Percentiles rank a stretch among this genome's conserved stretches.
Evolutionary conservation across 1,139 yeast species (phyloP).

Genomic region (Candida tunisiensis): DNA sequence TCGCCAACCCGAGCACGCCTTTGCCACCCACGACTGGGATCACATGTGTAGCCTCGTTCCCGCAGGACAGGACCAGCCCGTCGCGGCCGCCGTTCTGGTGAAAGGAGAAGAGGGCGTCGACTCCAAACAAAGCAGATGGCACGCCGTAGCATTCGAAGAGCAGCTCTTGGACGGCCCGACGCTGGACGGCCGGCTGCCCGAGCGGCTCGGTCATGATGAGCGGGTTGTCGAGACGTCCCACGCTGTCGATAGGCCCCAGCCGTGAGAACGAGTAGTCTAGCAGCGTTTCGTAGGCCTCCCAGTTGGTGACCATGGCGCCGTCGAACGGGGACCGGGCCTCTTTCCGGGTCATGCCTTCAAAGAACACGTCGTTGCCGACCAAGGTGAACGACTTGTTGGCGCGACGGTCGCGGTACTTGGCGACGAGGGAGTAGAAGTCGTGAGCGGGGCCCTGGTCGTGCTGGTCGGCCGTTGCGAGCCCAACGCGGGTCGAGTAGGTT

Average conservation of each 20-base stretch:
- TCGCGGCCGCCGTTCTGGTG: conserved; percentile 25
- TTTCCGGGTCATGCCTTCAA: conserved; percentile 53
- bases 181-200: conserved; percentile 52
- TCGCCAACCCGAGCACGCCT: conserved; percentile 51
- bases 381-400: conserved; percentile 45
- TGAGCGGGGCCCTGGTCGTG: conserved; percentile 42
- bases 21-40: conserved; percentile 60
- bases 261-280: conserved; percentile 75
- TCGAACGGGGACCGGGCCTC: conserved; percentile 73
- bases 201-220: conserved; percentile 67
- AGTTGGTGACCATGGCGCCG: conserved; percentile 71
- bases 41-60: conserved; percentile 67
- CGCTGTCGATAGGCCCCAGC: conserved; percentile 40
- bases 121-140: conserved; percentile 64
- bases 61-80: conserved; percentile 70
- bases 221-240: conserved; percentile 54
- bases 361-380: conserved; percentile 66
- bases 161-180: conserved; percentile 61
- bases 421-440: conserved; percentile 49
- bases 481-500: conserved; percentile 50
- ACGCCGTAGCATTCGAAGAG: conserved; percentile 67
- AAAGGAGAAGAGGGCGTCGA: conserved; percentile 67
- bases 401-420: conserved; percentile 69
- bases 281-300: conserved; percentile 79
- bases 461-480: conserved; percentile 32